Base-by-base conservation (phyloP, 2,329 filamentous ascomycete genomes). In the Talaromyces verruculosus region DNA sequence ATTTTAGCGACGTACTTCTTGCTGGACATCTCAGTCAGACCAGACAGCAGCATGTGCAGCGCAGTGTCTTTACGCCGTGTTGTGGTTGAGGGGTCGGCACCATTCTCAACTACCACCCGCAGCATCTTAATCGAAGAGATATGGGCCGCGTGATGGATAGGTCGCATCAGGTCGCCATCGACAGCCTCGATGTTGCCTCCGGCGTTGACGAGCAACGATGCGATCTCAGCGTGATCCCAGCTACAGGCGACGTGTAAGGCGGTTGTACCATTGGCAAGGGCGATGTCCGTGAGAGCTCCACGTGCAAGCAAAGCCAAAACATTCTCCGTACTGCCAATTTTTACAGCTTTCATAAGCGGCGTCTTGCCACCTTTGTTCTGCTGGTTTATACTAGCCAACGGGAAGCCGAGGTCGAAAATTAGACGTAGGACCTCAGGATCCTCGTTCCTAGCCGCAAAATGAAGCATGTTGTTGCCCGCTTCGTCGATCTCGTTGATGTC, bases 121-220 rank as follows among this genome's bases (percentile, higher is more conserved):
- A 58, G 33, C 37, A 58, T 47, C 4, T 37, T 30, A 17, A 19
- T 19, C 15, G 51, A 58, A 19, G 19, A 2, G 35, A 41, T 39
- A 8, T n/a, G 22, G n/a, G 41, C 64, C 5, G 61, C 65, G 55
- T 25, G 47, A 47, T 66, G 65, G 22, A 63, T 17, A 11, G 65
- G 43, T 5, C 19, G 17, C 39, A n/a, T 15, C 5, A 25, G n/a
- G 17, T 55, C n/a, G 10, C 19, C 15, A 17, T 33, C 28, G 13
- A 49, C 33, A 33, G 43, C 49, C 37, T 62, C 53, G 41, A 66
- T 17, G 22, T 63, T 47, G 33, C 51, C 60, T 19, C 60, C 64
- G 11, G 64, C 59, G 33, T 58, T 39, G 15, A 63, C 39, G 4
- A 63, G 51, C 39, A 57, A 30, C 1, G 15, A 45, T 37, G 45